Base-by-base conservation (phyloP, 805 yeast genomes). In the Wickerhamiella slavikovae region DNA sequence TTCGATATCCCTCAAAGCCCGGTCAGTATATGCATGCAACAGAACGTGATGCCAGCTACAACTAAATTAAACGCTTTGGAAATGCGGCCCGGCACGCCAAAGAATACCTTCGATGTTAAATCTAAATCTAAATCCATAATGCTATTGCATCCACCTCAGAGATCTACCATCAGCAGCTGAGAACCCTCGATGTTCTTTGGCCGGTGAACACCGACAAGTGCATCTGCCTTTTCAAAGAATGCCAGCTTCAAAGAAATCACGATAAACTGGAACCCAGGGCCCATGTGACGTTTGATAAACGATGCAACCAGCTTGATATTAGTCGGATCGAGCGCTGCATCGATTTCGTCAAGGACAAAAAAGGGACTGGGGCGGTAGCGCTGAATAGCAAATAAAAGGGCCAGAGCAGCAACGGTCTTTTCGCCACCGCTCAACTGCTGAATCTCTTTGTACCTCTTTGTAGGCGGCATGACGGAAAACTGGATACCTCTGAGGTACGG, bases 261-360 rank as follows among this genome's bases (percentile, higher is more conserved):
- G 48, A 89, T 80, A 43, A 85, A 80, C 47, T 89, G 98, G 10
- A 47, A 38, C 25, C 67, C 62, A 2, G 80, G 75, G 16, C 79
- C 74, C 2, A 85, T 71, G 41, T 75, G 71, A 35, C 64, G 66
- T 29, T 63, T 63, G 35, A 89, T 79, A 47, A 83, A 89, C 35
- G 68, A 70, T n/a, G 94, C 94, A 34, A 89, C 71, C 43, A 69
- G 68, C 31, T 67, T 68, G 15, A 89, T 94, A 44, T 89, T 89
- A 15, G 79, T 69, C 35, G 77, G 72, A 51, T 89, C 98, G 35
- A 89, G 62, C 0, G 96, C 96, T 0, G 98, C 96, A 54, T 89
- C 98, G n/a, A 89, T 82, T 52, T 89, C 98, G 49, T 89, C 98
- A 25, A 89, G 57, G 0, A 89, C 93, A 47, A 89, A 85, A 48